phyloP scores from a whole-genome alignment of 805 yeast species.

The Wickerhamomyces canadensis region DNA sequence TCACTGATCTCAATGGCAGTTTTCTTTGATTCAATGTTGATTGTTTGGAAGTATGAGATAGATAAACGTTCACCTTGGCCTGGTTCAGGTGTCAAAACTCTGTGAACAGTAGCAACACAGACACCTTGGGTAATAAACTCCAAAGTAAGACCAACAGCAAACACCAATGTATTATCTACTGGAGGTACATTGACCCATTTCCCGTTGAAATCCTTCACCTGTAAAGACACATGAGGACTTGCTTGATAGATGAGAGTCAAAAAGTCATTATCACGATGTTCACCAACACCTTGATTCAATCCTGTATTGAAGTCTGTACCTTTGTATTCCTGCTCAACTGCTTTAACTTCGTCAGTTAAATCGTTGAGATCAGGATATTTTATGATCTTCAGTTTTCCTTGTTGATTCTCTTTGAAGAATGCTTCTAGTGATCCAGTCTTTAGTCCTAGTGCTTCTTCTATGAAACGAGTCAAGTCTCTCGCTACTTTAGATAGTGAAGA shows the following conservation, averaged over 20 bases:
- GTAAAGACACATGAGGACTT: slow-evolving; percentile 37
- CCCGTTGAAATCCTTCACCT: slow-evolving; percentile 42
- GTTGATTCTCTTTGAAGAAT: slow-evolving; percentile 41
- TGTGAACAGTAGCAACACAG: slow-evolving; percentile 45
- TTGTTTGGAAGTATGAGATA: slow-evolving; percentile 44
- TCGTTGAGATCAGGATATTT: slow-evolving; percentile 29
- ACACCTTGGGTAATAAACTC: slow-evolving; percentile 44
- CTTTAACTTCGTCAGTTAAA: slow-evolving; percentile 12
- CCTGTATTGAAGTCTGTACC: slow-evolving; percentile 35
- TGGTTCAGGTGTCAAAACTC: slow-evolving; percentile 29
- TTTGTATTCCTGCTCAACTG: slow-evolving; percentile 38
- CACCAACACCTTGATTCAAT: slow-evolving; percentile 31
- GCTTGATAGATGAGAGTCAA: slow-evolving; percentile 58
- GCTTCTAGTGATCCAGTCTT: slow-evolving; percentile 37
- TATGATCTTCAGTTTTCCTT: slow-evolving; percentile 35
- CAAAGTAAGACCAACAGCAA: slow-evolving; percentile 44
- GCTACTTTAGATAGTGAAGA: slow-evolving; percentile 40
- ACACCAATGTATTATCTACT: slow-evolving; percentile 34
- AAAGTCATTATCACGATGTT: slow-evolving; percentile 63
- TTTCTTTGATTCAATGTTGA: slow-evolving; percentile 28
- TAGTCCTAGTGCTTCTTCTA: slow-evolving; percentile 52
- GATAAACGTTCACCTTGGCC: slow-evolving; percentile 32
- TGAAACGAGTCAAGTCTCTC: slow-evolving; percentile 36
- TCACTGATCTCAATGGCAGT: slow-evolving; percentile 13
- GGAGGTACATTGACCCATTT: slow-evolving; percentile 43